Evolutionary conservation across 257 asterid species (phyloP), one percentile per base, ranked within the genome.

Genomic region (Cordia subcordata): DNA sequence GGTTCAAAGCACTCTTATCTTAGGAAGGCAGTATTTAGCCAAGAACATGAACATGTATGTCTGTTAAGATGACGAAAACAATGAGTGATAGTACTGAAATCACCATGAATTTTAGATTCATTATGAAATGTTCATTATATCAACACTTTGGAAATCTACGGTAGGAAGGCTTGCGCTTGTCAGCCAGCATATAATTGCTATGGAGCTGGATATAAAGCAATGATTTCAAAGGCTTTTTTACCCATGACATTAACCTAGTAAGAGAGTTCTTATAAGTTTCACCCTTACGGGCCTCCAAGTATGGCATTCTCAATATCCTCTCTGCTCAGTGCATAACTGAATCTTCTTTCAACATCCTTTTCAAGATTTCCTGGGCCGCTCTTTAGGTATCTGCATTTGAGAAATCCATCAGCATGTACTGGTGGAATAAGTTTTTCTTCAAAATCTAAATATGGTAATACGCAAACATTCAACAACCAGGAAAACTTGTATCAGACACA

Each of bases 281-380:
- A 47, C 53, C 59, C 60, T 81, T 72, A 84, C 45, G 99, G 99
- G 51, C 97, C 97, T 78, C 97, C 99, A 49, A 93, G 97, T 63
- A 93, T 83, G 47, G 99, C 97, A 62, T 93, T 93, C 68, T 93
- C 97, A 22, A 89, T 86, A 70, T 93, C 99, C 73, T 93, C 99
- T 73, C 99, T 81, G 68, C 99, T 86, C 14, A 88, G 80, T 0
- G 99, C 96, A 33, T 93, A 93, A 68, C 97, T 93, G 75, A 93
- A 93, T 79, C 96, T 79, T 71, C 99, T 85, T 62, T 93, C 99
- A 0, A 93, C 76, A 42, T 93, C 95, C 72, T 86, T 93, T 72
- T 85, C 99, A 15, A 93, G 88, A 57, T 74, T 73, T 22, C 95
- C 97, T 0, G 94, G 80, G 67, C 97, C 97, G 50, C 58, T 83